Percentiles rank a stretch among this genome's conserved stretches.
phyloP scores from a whole-genome alignment of 2,329 filamentous ascomycete species.

The Diaporthe eres region DNA sequence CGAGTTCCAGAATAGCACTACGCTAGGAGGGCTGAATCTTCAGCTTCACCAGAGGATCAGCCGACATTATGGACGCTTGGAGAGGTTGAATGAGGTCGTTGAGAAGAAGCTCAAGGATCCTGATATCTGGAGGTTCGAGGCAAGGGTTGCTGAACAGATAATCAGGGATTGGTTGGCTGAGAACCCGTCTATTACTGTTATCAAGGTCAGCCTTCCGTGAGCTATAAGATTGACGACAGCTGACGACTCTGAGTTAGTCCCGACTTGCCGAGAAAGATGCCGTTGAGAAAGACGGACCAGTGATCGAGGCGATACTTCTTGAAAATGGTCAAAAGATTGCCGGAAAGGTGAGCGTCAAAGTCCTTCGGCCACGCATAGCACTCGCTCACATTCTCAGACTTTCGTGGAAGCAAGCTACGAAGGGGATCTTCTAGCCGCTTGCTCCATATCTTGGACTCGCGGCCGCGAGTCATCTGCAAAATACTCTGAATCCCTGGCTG shows the following conservation, averaged over 20 bases:
- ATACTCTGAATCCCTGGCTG: background rate
- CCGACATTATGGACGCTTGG: background rate
- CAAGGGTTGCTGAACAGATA: background rate
- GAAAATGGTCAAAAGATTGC: background rate
- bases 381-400: background rate
- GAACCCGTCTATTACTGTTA: background rate
- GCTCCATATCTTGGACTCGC: background rate
- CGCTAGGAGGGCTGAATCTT: background rate
- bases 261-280: background rate
- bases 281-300: background rate
- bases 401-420: slow-evolving; percentile 3
- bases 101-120: background rate
- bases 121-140: slow-evolving; percentile 1
- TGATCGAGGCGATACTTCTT: background rate
- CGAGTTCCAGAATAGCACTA: slow-evolving; percentile 2
- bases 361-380: rapidly evolving
- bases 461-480: background rate
- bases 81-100: background rate
- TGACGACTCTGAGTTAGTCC: background rate
- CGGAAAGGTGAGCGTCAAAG: background rate
- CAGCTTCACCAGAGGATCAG: slow-evolving; percentile 4
- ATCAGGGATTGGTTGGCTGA: background rate
- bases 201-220: background rate
- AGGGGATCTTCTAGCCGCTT: background rate
- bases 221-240: background rate